Percentiles rank a stretch among this genome's conserved stretches.
Evolutionary conservation across 164 flowering plant genomes (phyloP).

Genomic region (Macadamia integrifolia): DNA sequence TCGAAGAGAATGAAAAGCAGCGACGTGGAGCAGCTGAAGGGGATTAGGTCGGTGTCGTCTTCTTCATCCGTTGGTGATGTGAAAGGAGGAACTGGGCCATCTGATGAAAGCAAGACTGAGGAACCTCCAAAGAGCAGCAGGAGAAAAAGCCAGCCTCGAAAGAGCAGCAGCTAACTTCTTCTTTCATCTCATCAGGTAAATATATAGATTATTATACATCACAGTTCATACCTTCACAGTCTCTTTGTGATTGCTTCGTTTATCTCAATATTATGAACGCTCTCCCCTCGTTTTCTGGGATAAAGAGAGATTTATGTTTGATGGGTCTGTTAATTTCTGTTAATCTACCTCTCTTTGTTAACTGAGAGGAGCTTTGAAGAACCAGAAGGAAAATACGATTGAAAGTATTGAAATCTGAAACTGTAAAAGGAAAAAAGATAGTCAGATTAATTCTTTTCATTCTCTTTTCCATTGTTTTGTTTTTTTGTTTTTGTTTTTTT

Average conservation of each 20-base stretch:
- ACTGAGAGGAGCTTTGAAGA: no score
- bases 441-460: no score
- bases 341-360: no score
- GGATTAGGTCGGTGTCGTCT: constrained; percentile 5
- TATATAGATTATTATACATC: not conserved
- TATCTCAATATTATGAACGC: no score
- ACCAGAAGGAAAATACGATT: no score
- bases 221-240: no score
- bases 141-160: constrained; percentile 55
- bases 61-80: not conserved
- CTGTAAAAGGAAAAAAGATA: no score
- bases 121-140: constrained; percentile 31
- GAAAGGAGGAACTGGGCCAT: constrained; percentile 8
- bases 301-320: no score
- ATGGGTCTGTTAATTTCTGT: no score
- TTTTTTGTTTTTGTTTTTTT: not conserved
- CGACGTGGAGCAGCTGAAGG: constrained; percentile 9
- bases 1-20: constrained; percentile 23
- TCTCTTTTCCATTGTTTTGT: not conserved
- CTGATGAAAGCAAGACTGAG: constrained; percentile 6
- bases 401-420: no score
- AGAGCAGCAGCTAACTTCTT: constrained; percentile 43
- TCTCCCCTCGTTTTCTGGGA: no score
- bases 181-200: not conserved
- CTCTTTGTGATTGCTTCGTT: no score